Base-by-base conservation (phyloP, 2,329 filamentous ascomycete genomes). In the Apiospora koreana region DNA sequence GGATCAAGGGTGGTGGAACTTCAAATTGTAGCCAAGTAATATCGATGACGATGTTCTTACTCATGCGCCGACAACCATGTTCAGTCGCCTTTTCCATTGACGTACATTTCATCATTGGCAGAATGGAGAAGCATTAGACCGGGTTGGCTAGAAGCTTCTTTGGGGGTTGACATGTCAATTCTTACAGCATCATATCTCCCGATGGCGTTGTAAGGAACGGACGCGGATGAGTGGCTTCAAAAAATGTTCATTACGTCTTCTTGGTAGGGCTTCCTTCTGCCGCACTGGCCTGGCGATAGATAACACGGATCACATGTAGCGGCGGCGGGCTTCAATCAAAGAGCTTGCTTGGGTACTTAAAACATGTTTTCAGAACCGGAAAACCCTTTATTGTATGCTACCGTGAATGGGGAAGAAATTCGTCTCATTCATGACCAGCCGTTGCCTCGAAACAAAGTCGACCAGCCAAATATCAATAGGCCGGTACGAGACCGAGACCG, bases 391-490 rank as follows among this genome's bases (percentile, higher is more conserved):
- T 54, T 48, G 45, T 68, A 68, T 68, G 66, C 66, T 68, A 68
- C 66, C 66, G 45, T 45, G 66, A 54, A 68, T 50, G 54, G 65
- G 65, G 66, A 68, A 42, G 35, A 54, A 54, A 48, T 68, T 68
- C 66, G 45, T 68, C 43, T 50, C 66, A 50, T 68, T 68, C 66
- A 54, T 68, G 43, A 54, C 46, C 66, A 38, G 35, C 43, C 66
- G 28, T 46, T 76, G 76, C 77, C 77, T 73, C 73, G 75, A 72
- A 76, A 71, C 75, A 73, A 73, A 71, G 73, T 68, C 35, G 31
- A 38, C 66, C 66, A 68, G 66, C 73, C 73, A 74, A 70, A 73
- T 69, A 75, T 64, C 71, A 72, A 71, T 38, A 38, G 70, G 73
- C 72, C 69, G 73, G 68, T 72, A 72, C 72, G 72, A 73, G 42